A percentile compares a stretch with the other conserved stretches of the same genome.
Conservation (phyloP, 2,329 filamentous ascomycete species). For the Arachnomyces sp. region DNA sequence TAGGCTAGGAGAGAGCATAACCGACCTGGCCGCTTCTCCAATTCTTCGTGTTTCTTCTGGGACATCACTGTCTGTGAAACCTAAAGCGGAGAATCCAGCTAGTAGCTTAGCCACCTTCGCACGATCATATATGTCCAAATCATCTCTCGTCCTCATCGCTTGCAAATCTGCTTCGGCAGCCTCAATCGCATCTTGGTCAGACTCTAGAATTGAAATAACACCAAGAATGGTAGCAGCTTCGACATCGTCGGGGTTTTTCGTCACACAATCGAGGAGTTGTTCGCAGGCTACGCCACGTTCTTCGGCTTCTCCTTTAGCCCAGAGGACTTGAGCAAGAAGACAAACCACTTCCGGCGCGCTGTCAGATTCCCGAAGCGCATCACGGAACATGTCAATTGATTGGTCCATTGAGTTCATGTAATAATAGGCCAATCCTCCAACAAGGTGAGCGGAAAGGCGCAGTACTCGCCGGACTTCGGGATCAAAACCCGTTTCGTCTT, state of each 20-base stretch:
- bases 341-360: conserved; percentile 78
- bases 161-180: conserved; percentile 75
- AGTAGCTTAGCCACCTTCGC: conserved; percentile 66
- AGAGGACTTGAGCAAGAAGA: conserved; percentile 81
- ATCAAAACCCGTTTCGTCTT: conserved; percentile 59
- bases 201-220: conserved; percentile 72
- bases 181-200: conserved; percentile 69
- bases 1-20: conserved; percentile 73
- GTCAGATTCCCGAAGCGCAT: conserved; percentile 68
- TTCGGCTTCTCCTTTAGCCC: conserved; percentile 73
- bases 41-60: conserved; percentile 45
- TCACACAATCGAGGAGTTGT: conserved; percentile 72
- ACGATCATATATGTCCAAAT: conserved; percentile 56
- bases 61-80: conserved; percentile 36
- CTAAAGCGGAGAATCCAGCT: conserved; percentile 60
- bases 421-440: conserved; percentile 75
- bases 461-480: conserved; percentile 59
- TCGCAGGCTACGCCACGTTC: conserved; percentile 70
- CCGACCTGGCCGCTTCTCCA: conserved; percentile 62
- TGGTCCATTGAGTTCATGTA: conserved; percentile 58
- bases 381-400: conserved; percentile 71
- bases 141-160: conserved; percentile 59
- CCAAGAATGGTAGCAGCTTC: conserved; percentile 74
- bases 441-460: conserved; percentile 76
- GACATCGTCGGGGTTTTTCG: conserved; percentile 65